Evolutionary conservation across 768 basidiomycete species (phyloP).

Genomic region (Rhodocollybia butyracea): DNA sequence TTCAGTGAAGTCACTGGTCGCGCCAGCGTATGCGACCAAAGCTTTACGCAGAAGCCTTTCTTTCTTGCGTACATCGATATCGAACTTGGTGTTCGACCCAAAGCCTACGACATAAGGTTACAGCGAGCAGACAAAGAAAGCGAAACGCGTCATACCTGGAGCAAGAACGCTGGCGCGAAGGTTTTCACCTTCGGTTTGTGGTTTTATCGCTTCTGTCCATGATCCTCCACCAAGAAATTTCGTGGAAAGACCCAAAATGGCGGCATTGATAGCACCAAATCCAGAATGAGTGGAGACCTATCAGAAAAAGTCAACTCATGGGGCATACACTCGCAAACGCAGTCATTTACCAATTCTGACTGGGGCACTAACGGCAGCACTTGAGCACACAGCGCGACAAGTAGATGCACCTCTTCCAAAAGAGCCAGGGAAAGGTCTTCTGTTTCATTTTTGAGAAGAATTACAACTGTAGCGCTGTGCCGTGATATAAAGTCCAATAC

Average conservation of each 20-base stretch:
- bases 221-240: conserved; percentile 59
- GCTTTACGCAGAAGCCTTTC: conserved; percentile 59
- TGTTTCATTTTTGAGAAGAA: conserved; percentile 74
- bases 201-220: conserved; percentile 55
- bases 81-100: conserved; percentile 55
- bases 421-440: conserved; percentile 59
- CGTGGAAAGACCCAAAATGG: conserved; percentile 73
- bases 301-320: background rate
- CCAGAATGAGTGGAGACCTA: conserved; percentile 66
- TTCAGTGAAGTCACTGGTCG: conserved; percentile 75
- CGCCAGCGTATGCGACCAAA: conserved; percentile 64
- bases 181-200: conserved; percentile 66
- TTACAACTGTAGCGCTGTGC: conserved; percentile 81
- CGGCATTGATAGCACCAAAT: conserved; percentile 83
- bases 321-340: conserved; percentile 6
- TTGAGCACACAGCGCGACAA: conserved; percentile 67
- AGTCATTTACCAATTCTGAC: conserved; percentile 66
- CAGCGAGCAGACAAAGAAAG: background rate
- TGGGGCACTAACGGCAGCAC: conserved; percentile 72
- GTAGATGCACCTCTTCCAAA: conserved; percentile 76
- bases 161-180: conserved; percentile 50
- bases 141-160: conserved; percentile 40
- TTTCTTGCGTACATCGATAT: conserved; percentile 49
- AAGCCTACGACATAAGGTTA: conserved; percentile 34
- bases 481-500: conserved; percentile 76